Conservation (phyloP, 2,329 filamentous ascomycete species). For the Pseudogymnoascus destructans region DNA sequence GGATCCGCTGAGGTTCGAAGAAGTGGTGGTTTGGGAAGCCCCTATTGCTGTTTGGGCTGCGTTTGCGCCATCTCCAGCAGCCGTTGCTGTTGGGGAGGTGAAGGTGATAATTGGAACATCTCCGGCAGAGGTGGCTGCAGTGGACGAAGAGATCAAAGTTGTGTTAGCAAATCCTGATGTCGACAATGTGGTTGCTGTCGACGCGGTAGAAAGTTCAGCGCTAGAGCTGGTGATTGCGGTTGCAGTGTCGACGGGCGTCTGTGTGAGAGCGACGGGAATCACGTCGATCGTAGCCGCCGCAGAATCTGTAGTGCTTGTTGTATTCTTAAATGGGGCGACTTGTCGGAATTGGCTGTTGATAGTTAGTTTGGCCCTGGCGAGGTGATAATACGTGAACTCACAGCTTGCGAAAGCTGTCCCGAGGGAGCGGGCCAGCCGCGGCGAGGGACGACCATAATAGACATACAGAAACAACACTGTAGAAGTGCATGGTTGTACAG, state of each 20-base stretch:
- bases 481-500: conserved; percentile 15
- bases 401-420: conserved; percentile 13
- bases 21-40: background rate
- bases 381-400: conserved; percentile 11
- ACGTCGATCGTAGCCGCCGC: background rate
- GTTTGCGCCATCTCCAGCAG: background rate
- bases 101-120: conserved; percentile 4
- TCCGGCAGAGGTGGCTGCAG: background rate
- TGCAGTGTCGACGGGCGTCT: background rate
- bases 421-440: conserved; percentile 18
- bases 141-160: background rate
- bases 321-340: background rate
- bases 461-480: conserved; percentile 12
- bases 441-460: conserved; percentile 14
- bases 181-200: background rate
- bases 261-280: background rate
- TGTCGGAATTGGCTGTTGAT: conserved; percentile 8
- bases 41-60: background rate
- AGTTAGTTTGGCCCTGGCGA: background rate
- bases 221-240: background rate
- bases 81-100: conserved; percentile 10
- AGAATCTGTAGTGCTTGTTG: background rate
- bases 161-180: background rate
- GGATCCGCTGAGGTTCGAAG: background rate
- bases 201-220: background rate